These are phyloP conservation scores for Globisporangium cystogenes DNA, from an alignment of 352 stramenopile genomes.

Conservation along the genomic window DNA sequence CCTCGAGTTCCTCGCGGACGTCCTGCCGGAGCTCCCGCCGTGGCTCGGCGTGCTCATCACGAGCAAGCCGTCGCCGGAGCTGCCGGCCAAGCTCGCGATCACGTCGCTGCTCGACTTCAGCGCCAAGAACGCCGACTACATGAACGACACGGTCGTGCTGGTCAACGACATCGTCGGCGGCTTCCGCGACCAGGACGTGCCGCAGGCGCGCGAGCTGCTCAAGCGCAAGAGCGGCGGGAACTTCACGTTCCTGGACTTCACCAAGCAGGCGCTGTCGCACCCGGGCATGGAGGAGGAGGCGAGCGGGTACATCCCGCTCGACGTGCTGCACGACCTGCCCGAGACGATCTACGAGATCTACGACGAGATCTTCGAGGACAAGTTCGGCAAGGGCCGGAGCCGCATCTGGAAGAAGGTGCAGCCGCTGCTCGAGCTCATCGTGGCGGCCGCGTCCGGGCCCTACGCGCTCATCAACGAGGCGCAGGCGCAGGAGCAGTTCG, in stretches of 20 bases:
- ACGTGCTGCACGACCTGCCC: conserved; percentile 65
- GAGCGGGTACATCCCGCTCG: conserved; percentile 38
- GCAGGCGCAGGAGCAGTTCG: conserved; percentile 54
- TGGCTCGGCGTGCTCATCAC: conserved; percentile 73
- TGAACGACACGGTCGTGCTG: conserved; percentile 46
- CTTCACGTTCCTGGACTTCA: conserved; percentile 80
- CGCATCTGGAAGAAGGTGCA: conserved; percentile 77
- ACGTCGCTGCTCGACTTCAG: conserved; percentile 76
- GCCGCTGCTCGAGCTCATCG: conserved; percentile 65
- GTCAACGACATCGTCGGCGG: conserved; percentile 50
- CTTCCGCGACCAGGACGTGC: conserved; percentile 38
- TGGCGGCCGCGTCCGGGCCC: conserved; percentile 56
- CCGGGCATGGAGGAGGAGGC: conserved; percentile 49
- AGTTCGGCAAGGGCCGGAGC: conserved; percentile 70
- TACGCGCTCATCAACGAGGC: conserved; percentile 70
- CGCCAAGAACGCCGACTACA: conserved; percentile 46
- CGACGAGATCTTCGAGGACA: conserved; percentile 84
- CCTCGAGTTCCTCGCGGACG: conserved; percentile 53
- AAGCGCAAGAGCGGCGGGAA: conserved; percentile 69
- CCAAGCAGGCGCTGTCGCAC: conserved; percentile 63
- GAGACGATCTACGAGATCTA: conserved; percentile 82
- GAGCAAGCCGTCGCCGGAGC: conserved; percentile 58
- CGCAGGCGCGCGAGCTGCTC: conserved; percentile 44
- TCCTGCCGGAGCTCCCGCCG: conserved; percentile 53
- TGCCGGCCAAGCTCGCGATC: conserved; percentile 52